Evolutionary conservation across 192 early-diverging fungal genomes (phyloP).

Genomic region (Entomortierella beljakovae): DNA sequence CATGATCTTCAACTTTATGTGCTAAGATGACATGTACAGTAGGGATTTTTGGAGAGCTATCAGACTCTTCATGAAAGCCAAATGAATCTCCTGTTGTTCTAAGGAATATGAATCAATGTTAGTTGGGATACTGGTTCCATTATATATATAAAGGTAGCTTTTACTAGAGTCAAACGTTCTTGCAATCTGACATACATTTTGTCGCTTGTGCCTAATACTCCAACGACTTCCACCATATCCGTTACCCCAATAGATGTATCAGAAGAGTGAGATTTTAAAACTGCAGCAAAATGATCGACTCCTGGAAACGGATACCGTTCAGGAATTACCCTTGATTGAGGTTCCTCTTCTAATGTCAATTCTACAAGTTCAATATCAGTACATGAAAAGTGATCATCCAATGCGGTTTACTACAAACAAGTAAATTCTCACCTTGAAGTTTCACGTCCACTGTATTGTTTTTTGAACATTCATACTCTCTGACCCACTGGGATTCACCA

Average conservation of each 20-base stretch:
- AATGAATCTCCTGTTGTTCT: constrained; percentile 34
- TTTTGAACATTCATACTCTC: constrained; percentile 25
- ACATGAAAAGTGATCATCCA: neutral
- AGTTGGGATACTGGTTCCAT: neutral
- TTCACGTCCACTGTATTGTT: constrained; percentile 7
- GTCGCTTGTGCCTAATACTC: constrained; percentile 57
- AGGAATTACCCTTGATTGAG: constrained; percentile 19
- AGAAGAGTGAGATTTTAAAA: constrained; percentile 74
- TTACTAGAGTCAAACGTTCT: neutral
- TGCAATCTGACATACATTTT: constrained; percentile 20
- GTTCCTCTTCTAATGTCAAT: constrained; percentile 7
- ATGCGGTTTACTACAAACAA: neutral
- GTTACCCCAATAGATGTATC: constrained; percentile 64
- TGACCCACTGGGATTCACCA: constrained; percentile 74
- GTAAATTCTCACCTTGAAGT: constrained; percentile 8
- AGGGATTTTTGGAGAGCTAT: constrained; percentile 35
- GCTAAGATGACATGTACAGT: constrained; percentile 66
- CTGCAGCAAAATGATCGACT: constrained; percentile 63
- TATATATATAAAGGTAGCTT: neutral
- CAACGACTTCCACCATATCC: constrained; percentile 75
- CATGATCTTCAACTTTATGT: constrained; percentile 49
- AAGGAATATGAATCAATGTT: neutral
- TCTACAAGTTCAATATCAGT: constrained; percentile 8
- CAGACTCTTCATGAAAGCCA: constrained; percentile 48
- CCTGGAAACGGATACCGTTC: constrained; percentile 72